Base-by-base conservation (phyloP, 2,329 filamentous ascomycete species). In the Talaromyces sp. region DNA sequence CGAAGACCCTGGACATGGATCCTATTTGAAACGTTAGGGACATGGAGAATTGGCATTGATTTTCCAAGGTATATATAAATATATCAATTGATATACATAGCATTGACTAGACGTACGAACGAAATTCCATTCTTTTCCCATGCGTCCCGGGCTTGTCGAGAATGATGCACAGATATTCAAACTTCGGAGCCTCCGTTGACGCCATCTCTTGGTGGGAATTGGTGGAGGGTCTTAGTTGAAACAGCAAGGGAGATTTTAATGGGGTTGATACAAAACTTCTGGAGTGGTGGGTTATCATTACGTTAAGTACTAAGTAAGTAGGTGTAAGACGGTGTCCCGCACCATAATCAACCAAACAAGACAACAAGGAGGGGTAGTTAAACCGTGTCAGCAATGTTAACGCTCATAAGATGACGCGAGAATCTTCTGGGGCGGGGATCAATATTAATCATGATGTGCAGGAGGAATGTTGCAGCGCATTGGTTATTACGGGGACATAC, bases 111-210 rank as follows among this genome's bases (percentile, higher is more conserved):
- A 68, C 71, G 68, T 63, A 77, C 73, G 66, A 65, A 42, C 68
- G 66, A 44, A 70, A 71, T 66, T 85, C 82, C 28, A 90, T 75
- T 59, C 88, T 80, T 80, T 88, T 88, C 65, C 81, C 80, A 62
- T 82, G 75, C 22, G 75, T 79, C 47, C 83, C 85, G 1, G 86
- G 82, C 72, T 86, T 84, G 73, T 91, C 88, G 13, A 87, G 88
- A 39, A 90, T 71, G 61, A 91, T 80, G 67, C 88, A 86, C 42
- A 92, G 82, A 80, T 87, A 92, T 73, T 90, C 86, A 64, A 78
- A 82, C 70, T 82, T 83, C 9, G 44, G 44, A 55, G 72, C 68
- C 54, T 62, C 55, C 61, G 56, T 42, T 27, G 44, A 47, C 17
- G 42, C 25, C 61, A 63, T 57, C 17, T 28, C 42, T 25, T 25